Base-by-base conservation (phyloP, 192 early-diverging fungal species). In the Coemansia sp. region DNA sequence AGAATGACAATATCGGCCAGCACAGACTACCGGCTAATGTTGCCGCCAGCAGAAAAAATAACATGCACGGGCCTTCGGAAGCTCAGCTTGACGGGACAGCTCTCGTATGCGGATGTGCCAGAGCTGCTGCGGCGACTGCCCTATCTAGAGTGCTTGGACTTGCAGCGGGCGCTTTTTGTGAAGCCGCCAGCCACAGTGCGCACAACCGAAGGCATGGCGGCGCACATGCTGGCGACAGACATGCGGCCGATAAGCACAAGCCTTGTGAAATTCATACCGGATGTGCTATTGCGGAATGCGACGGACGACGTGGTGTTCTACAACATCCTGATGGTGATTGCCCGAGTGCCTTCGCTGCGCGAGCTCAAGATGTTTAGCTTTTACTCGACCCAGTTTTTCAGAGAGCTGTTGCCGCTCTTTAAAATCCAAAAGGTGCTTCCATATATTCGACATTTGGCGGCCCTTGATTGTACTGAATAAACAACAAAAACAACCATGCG, bases 251-350 rank as follows among this genome's bases (percentile, higher is more conserved):
- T 79, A 15, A 70, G 72, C 54, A 73, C 76, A 0, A 79, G 67
- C 23, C 40, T 76, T 45, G 32, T 76, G 11, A 64, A 45, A 7
- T 71, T 76, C 19, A 54, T 64, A 15, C 69, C 74, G 4, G 74
- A 76, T 41, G 69, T 71, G 9, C 43, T 76, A 46, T 46, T 65
- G 23, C 46, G 68, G 9, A 59, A 66, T 22, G 64, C 67, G 1
- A 72, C 65, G 7, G 70, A 78, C 17, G 69, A 67, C 33, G 43
- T 62, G 1, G 45, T 79, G 17, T 68, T 79, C 46, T 79, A 79
- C 46, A 79, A 74, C 38, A 56, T 79, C 1, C 59, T 79, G 19
- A 43, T 71, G 43, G 41, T 79, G 15, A 74, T 79, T 19, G 65
- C 71, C 4, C 56, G 76, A 4, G 62, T 70, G 5, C 71, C 72